Base-by-base conservation (phyloP, 148 eudicot species). In the Spergularia marina region DNA sequence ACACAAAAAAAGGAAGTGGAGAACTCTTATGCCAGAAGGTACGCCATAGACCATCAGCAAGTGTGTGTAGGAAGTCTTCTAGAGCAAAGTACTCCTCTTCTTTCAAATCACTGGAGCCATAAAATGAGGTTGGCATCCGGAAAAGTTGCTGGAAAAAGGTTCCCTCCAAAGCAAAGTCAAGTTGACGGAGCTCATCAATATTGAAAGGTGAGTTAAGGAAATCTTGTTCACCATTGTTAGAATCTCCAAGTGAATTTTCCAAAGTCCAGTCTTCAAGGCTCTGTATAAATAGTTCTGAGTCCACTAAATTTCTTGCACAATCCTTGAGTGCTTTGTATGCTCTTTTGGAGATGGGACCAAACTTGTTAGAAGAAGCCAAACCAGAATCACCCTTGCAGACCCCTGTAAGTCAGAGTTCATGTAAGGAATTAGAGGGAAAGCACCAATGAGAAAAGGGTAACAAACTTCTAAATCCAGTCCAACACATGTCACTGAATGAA, bases 151-250 rank as follows among this genome's bases (percentile, higher is more conserved):
- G 91, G 72, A 91, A 88, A 74, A 80, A 76, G 53, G 87, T 81
- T 55, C 86, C 89, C 66, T 91, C 97, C 81, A 91, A 76, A 70
- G 97, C 97, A 68, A 73, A 89, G 80, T 91, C 97, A 64, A 91
- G 87, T 66, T 83, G 82, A 11, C 82, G 86, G 36, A 91, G 81
- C 65, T 91, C 97, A 40, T 91, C 91, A 14, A 82, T 83, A 52
- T 68, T 75, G 75, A 91, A 91, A 61, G 93, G 93, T 5, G 89
- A 86, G 65, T 77, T 79, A 73, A 88, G 86, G 30, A 74, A 82
- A 8, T 79, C 84, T 6, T 84, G 86, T 41, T 82, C 85, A 6
- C 82, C 85, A 56, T 74, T 82, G 15, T 76, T 72, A 71, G 81
- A 77, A 78, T 80, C 85, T 75, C 78, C 82, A 56, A 74, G 74